phyloP scores from a whole-genome alignment of 2,329 filamentous ascomycete genomes.

The Plenodomus biglobosus region DNA sequence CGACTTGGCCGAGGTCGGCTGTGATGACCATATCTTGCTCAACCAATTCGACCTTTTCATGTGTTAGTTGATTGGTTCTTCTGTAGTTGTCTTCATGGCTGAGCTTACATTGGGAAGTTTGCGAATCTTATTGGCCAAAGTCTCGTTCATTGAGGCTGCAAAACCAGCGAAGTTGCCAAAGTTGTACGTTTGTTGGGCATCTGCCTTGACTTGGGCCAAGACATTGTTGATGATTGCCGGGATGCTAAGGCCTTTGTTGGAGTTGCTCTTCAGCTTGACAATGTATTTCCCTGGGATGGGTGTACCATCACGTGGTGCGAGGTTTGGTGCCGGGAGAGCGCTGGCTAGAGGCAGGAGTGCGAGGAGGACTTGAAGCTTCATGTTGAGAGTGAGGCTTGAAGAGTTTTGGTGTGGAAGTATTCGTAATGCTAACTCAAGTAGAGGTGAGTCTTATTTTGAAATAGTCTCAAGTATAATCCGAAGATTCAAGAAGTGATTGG shows the following conservation, averaged over 20 bases:
- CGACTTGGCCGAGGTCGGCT: constrained; percentile 23
- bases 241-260: constrained; percentile 27
- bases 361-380: constrained; percentile 45
- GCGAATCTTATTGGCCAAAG: constrained; percentile 32
- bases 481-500: constrained; percentile 10
- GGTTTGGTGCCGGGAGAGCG: constrained; percentile 42
- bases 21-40: constrained; percentile 45
- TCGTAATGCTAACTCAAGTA: no score
- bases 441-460: constrained; percentile 14
- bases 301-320: constrained; percentile 41
- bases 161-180: constrained; percentile 46
- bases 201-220: constrained; percentile 26
- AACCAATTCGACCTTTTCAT: constrained; percentile 46
- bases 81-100: no score
- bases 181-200: constrained; percentile 40
- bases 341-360: constrained; percentile 43
- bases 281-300: constrained; percentile 50
- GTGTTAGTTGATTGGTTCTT: no score
- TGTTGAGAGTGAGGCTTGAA: constrained; percentile 29
- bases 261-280: constrained; percentile 47
- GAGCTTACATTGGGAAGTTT: constrained; percentile 36
- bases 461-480: constrained; percentile 18
- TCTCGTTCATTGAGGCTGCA: constrained; percentile 38
- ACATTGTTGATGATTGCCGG: constrained; percentile 31
- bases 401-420: no score